phyloP scores from a whole-genome alignment of 345 rosid species.

The Capsella bursapastoris region DNA sequence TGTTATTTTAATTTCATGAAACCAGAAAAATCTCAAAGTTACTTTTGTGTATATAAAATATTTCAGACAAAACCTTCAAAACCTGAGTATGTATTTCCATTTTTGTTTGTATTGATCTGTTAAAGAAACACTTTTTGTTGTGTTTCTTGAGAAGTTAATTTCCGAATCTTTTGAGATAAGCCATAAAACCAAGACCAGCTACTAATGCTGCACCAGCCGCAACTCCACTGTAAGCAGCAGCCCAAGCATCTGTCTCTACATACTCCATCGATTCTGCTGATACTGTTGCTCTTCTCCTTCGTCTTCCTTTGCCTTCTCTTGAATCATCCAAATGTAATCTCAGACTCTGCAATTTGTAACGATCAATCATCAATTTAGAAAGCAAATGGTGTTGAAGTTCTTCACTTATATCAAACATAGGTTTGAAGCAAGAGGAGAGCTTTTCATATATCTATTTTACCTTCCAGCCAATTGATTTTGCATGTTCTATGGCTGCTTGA shows the following conservation, averaged over 20 bases:
- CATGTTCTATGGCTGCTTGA: conserved; percentile 88
- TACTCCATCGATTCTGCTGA: conserved; percentile 64
- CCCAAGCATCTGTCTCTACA: conserved; percentile 80
- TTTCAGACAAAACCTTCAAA: conserved; percentile 36
- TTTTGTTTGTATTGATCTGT: conserved; percentile 25
- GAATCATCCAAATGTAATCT: conserved; percentile 87
- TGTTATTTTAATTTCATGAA: conserved; percentile 3
- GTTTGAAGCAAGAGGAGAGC: neutral
- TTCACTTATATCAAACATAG: neutral
- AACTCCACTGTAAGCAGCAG: conserved; percentile 78
- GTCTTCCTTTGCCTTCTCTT: conserved; percentile 49
- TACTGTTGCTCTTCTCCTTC: conserved; percentile 47
- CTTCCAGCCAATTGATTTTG: conserved; percentile 89
- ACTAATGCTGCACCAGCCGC: conserved; percentile 95
- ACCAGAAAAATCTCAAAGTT: neutral
- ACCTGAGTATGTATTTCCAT: conserved; percentile 3
- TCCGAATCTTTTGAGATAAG: conserved; percentile 75
- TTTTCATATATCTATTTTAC: conserved; percentile 42
- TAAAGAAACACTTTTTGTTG: neutral
- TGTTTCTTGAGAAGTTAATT: conserved; percentile 34
- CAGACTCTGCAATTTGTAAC: conserved; percentile 65
- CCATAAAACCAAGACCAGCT: conserved; percentile 86
- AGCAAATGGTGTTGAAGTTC: neutral
- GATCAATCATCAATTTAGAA: conserved; percentile 6
- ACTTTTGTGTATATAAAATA: conserved; percentile 20